Evolutionary conservation across 2,329 filamentous ascomycete genomes (phyloP), one percentile per base, ranked within the genome.

Genomic region (Phialophora tarda): DNA sequence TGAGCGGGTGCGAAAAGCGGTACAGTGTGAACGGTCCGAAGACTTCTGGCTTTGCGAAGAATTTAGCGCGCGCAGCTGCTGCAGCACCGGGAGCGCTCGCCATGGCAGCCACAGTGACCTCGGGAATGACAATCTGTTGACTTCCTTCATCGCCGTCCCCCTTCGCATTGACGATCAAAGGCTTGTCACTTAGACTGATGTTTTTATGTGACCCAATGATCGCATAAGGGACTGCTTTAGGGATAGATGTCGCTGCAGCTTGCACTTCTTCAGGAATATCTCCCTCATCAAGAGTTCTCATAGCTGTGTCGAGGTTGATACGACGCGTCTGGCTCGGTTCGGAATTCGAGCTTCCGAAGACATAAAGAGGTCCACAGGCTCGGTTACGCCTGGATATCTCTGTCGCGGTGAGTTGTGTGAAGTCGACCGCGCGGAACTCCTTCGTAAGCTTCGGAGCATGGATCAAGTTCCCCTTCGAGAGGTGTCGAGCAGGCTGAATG

Each of bases 391-490:
- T 81, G 5, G 79, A 74, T 17, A 93, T 83, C 0, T 86, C 82
- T 2, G 81, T 77, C n/a, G 82, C 78, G 0, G 79, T 79, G 82
- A 86, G 87, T 3, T 73, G 76, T 0, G 70, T 54, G 84, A 89
- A 92, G 67, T 88, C 78, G 7, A 96, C 78, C 65, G 87, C 84
- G 1, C 82, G 80, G 72, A 94, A 87, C 5, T 82, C 78, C 63
- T 89, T 85, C 1, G 79, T 86, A 66, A 97, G 86, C 75, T 97
- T 97, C 1, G 87, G 86, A 0, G 94, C 94, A 73, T 89, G 85
- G 6, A 74, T 76, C 21, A 80, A 68, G 17, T 50, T 28, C 24
- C 0, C 28, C 14, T 38, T 24, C 26, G 44, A 12, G 6, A 10
- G 7, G 51, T 72, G 68, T 32, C 76, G 59, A 62, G 4, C 30